Evolutionary conservation across 2,329 filamentous ascomycete species (phyloP).

Genomic region (Colletotrichum sp.): DNA sequence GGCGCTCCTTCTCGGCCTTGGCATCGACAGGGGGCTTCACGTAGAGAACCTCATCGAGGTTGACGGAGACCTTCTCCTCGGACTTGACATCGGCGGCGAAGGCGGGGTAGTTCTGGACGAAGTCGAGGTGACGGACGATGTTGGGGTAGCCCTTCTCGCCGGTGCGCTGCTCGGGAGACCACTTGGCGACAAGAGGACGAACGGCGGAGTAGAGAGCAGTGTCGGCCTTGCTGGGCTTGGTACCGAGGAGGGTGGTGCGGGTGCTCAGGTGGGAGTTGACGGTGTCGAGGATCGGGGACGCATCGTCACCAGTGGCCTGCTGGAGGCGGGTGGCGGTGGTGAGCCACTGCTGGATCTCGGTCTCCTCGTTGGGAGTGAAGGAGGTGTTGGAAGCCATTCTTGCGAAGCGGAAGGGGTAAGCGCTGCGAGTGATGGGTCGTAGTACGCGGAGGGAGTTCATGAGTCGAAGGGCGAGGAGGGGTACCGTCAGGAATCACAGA

Average conservation of each 20-base stretch:
- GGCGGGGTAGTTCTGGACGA: conserved; percentile 88
- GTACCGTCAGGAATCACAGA: neutral
- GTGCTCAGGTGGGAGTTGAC: conserved; percentile 88
- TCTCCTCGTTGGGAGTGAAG: conserved; percentile 81
- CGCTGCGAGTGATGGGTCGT: conserved; percentile 39
- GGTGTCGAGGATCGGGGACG: conserved; percentile 72
- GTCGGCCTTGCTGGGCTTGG: conserved; percentile 88
- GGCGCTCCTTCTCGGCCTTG: conserved; percentile 94
- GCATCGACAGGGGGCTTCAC: conserved; percentile 88
- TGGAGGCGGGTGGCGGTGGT: conserved; percentile 76
- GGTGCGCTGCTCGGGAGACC: conserved; percentile 86
- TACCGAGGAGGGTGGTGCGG: conserved; percentile 86
- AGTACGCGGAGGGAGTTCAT: conserved; percentile 52
- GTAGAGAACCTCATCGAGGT: conserved; percentile 81
- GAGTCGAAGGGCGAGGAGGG: neutral
- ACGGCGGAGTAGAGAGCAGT: conserved; percentile 82
- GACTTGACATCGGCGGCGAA: conserved; percentile 73
- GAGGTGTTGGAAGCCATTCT: conserved; percentile 73
- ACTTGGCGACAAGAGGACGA: conserved; percentile 76
- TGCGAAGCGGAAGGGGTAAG: conserved; percentile 39
- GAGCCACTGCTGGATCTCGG: conserved; percentile 90
- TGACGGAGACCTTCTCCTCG: conserved; percentile 77
- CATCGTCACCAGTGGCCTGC: conserved; percentile 56
- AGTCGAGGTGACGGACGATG: conserved; percentile 90
- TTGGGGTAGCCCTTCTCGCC: conserved; percentile 89